Conservation (phyloP, 2,329 filamentous ascomycete species). For the Macrophomina pseudophaseolina region DNA sequence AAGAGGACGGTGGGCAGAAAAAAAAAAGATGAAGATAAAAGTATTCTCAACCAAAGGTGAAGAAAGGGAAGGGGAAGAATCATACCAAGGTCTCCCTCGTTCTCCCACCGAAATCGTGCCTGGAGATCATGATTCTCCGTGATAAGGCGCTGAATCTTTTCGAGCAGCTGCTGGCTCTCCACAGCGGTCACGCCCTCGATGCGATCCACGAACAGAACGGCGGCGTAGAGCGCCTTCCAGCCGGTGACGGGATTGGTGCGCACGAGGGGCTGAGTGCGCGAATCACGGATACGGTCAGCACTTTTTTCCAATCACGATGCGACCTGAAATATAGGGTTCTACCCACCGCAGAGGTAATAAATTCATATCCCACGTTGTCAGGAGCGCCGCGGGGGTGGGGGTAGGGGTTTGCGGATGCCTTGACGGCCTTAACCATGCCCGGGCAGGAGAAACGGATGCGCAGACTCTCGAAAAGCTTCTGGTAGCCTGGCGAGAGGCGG, state of each 20-base stretch:
- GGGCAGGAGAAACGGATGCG: conserved; percentile 34
- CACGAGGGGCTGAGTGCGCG: conserved; percentile 32
- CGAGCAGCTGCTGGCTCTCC: conserved; percentile 42
- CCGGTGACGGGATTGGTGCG: conserved; percentile 41
- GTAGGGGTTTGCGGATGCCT: conserved; percentile 35
- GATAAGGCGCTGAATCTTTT: too few species aligned
- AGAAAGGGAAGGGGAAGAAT: too few species aligned
- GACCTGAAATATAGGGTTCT: conserved; percentile 32
- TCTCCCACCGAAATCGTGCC: conserved; percentile 48
- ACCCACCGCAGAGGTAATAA: conserved; percentile 32
- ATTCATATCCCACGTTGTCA: conserved; percentile 27
- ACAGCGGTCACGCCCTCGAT: conserved; percentile 46
- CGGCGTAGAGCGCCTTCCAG: conserved; percentile 42
- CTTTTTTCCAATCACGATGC: conserved; percentile 25
- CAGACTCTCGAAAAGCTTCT: conserved; percentile 31
- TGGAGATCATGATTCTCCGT: conserved; percentile 40
- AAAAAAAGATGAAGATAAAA: too few species aligned
- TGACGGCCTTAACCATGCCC: conserved; percentile 36
- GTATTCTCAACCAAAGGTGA: too few species aligned
- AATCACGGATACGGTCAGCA: conserved; percentile 30
- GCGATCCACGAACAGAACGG: conserved; percentile 41
- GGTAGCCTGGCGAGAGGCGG: conserved; percentile 2
- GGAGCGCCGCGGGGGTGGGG: conserved; percentile 31
- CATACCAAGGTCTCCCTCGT: conserved; percentile 49
- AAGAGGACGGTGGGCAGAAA: too few species aligned